A percentile compares a stretch with the other conserved stretches of the same genome.
phyloP scores from a whole-genome alignment of 2,329 filamentous ascomycete genomes.

The Alternaria arborescens region DNA sequence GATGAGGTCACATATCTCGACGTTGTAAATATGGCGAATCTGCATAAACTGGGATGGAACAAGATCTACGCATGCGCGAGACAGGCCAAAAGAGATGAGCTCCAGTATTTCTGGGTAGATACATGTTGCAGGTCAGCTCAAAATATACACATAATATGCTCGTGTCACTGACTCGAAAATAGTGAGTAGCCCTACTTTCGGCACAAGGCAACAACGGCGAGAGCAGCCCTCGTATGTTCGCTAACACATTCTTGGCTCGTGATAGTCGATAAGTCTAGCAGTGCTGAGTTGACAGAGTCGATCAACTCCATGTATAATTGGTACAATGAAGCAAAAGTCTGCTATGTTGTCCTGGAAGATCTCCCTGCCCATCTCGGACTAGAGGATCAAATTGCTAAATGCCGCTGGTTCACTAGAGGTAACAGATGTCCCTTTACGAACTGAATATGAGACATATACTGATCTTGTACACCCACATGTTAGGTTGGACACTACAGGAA shows the following conservation, averaged over 20 bases:
- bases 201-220: too few species aligned
- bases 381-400: background rate
- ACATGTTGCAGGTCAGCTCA: constrained; percentile 23
- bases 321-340: constrained; percentile 20
- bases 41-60: constrained; percentile 8
- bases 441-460: too few species aligned
- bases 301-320: constrained; percentile 31
- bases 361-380: background rate
- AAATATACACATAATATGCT: accelerated
- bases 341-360: constrained; percentile 25
- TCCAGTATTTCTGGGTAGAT: constrained; percentile 25
- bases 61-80: constrained; percentile 24
- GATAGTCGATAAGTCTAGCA: constrained; percentile 21
- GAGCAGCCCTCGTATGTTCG: too few species aligned
- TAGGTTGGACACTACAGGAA: constrained; percentile 29
- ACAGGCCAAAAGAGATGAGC: constrained; percentile 18
- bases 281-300: constrained; percentile 18
- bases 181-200: too few species aligned
- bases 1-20: constrained; percentile 23
- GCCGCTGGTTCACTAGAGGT: constrained; percentile 28
- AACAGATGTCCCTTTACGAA: too few species aligned
- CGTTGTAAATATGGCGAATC: background rate
- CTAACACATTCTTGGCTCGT: too few species aligned
- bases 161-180: too few species aligned
- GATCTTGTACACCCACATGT: too few species aligned